Evolutionary conservation across 2,329 filamentous ascomycete genomes (phyloP).

Genomic region (Hortaea sp.): DNA sequence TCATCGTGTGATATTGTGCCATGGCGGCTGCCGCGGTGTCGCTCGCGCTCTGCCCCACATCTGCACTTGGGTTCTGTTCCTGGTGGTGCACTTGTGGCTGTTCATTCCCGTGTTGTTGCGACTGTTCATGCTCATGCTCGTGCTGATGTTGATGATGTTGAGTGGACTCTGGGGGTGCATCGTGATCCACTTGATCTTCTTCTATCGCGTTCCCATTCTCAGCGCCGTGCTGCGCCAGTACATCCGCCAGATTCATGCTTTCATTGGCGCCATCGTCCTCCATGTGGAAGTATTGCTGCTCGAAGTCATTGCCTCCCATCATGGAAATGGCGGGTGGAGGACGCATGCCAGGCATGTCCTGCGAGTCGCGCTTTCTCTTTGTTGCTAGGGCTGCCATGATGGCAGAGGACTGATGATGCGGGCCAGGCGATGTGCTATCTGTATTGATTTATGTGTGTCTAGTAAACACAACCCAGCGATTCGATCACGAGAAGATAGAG

Average conservation of each 20-base stretch:
- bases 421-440: too few species aligned
- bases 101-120: conserved; percentile 5
- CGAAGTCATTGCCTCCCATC: conserved; percentile 16
- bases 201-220: conserved; percentile 17
- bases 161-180: conserved; percentile 38
- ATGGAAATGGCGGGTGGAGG: conserved; percentile 21
- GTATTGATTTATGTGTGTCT: too few species aligned
- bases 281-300: conserved; percentile 24
- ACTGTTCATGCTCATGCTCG: conserved; percentile 6
- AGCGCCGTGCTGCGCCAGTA: conserved; percentile 14
- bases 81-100: conserved; percentile 2
- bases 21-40: conserved; percentile 52
- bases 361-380: conserved; percentile 39
- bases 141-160: conserved; percentile 6
- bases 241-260: conserved; percentile 30
- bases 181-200: conserved; percentile 23
- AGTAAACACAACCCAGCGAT: too few species aligned
- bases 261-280: conserved; percentile 26
- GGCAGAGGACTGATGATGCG: not conserved
- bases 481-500: too few species aligned
- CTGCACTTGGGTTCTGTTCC: not conserved
- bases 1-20: conserved; percentile 44
- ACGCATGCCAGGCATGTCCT: conserved; percentile 31
- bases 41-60: conserved; percentile 37
- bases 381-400: conserved; percentile 21